These are phyloP conservation scores for Odonthalia washingtoniensis DNA, from an alignment of 31 red algal species.

Conservation along the genomic window DNA sequence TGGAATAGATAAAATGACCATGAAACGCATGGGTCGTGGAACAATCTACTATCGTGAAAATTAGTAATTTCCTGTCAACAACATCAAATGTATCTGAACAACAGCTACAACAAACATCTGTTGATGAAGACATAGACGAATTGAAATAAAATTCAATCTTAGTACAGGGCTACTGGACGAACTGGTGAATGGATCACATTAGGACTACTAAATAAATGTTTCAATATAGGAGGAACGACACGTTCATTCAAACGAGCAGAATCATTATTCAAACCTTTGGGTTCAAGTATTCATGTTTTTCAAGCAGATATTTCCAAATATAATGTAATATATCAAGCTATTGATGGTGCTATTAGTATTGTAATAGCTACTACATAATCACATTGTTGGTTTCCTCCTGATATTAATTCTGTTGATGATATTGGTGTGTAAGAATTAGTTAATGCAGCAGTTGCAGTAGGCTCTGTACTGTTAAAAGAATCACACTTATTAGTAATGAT, in stretches of 20 bases:
- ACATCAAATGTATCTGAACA: too few species aligned
- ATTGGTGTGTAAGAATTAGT: slow-evolving; percentile 58
- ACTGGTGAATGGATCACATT: slow-evolving; percentile 85
- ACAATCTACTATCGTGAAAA: too few species aligned
- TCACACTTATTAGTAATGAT: too few species aligned
- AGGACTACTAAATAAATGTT: slow-evolving; percentile 65
- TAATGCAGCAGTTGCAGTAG: slow-evolving; percentile 40
- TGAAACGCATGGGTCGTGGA: too few species aligned
- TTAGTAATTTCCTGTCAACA: too few species aligned
- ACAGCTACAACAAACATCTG: too few species aligned
- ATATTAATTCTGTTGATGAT: slow-evolving; percentile 58
- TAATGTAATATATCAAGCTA: slow-evolving; percentile 45
- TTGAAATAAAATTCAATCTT: too few species aligned
- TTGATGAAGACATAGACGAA: too few species aligned
- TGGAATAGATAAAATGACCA: too few species aligned
- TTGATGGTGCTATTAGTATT: slow-evolving; percentile 59
- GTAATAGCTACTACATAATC: slow-evolving; percentile 48
- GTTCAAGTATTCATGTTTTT: slow-evolving; percentile 78
- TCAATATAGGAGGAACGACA: slow-evolving; percentile 67
- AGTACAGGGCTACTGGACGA: slow-evolving; percentile 64
- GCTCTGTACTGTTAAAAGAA: slow-evolving; percentile 50
- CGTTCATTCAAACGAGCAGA: slow-evolving; percentile 63
- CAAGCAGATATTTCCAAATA: slow-evolving; percentile 48
- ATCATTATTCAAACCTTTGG: slow-evolving; percentile 72
- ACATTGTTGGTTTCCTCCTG: slow-evolving; percentile 67